Evolutionary conservation across 2,329 filamentous ascomycete genomes (phyloP).

Genomic region (Apiospora sp.): DNA sequence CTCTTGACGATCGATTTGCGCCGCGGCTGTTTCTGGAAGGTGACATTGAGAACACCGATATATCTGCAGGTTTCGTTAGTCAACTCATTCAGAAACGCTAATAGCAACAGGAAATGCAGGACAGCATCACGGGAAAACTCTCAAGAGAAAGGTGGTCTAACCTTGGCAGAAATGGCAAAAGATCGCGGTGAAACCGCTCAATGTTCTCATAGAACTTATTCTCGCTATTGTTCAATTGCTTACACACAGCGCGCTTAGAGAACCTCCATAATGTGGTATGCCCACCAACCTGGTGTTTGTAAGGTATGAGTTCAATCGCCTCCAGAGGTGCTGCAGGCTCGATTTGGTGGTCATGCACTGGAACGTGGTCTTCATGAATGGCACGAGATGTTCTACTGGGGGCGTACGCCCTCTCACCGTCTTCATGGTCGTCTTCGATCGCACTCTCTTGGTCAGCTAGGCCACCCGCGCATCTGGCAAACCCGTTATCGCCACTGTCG

Average conservation of each 20-base stretch:
- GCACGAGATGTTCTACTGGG: constrained; percentile 41
- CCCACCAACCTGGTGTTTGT: constrained; percentile 95
- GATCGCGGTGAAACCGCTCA: constrained; percentile 87
- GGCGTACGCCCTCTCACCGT: constrained; percentile 43
- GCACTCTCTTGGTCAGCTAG: constrained; percentile 44
- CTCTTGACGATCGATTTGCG: constrained; percentile 64
- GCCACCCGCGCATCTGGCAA: constrained; percentile 32
- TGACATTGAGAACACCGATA: constrained; percentile 96
- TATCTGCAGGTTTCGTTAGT: constrained; percentile 66
- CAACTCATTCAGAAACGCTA: constrained; percentile 8
- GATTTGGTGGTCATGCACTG: constrained; percentile 60
- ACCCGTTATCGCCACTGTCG: constrained; percentile 35
- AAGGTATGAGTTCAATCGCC: constrained; percentile 95
- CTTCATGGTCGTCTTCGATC: constrained; percentile 53
- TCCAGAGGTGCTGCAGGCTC: constrained; percentile 72
- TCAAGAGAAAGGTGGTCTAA: constrained; percentile 46
- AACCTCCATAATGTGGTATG: constrained; percentile 97
- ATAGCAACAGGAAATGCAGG: neutral
- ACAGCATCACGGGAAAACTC: neutral
- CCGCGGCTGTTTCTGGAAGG: constrained; percentile 84
- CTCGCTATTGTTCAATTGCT: constrained; percentile 96
- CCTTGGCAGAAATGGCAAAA: constrained; percentile 91
- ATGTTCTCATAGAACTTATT: constrained; percentile 99
- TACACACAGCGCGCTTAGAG: constrained; percentile 93
- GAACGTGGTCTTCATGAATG: constrained; percentile 27